Conservation (phyloP, 345 rosid species). For the Populus alba region DNA sequence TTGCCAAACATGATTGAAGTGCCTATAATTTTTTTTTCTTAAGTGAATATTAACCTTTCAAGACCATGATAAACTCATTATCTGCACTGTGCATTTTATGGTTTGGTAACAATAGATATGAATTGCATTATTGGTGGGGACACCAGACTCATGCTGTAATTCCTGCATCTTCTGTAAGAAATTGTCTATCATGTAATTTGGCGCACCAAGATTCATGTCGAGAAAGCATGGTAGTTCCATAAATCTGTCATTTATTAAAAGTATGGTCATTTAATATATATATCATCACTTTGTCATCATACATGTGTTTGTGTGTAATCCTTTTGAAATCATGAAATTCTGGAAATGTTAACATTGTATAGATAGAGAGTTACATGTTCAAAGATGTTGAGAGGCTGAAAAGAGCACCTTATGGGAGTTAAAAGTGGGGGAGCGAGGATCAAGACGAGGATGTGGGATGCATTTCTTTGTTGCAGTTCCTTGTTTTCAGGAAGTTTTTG, state of each 20-base stretch:
- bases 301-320: background rate
- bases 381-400: background rate
- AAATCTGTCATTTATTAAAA: background rate
- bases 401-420: too few relatives aligned
- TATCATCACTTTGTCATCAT: background rate
- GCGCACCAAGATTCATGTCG: too few relatives aligned
- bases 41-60: background rate
- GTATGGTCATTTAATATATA: background rate
- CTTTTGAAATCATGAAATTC: background rate
- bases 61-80: too few relatives aligned
- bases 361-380: background rate
- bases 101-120: too few relatives aligned
- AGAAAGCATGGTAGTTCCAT: background rate
- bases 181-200: too few relatives aligned
- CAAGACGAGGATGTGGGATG: background rate
- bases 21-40: background rate
- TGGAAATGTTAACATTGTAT: too few relatives aligned
- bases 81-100: too few relatives aligned
- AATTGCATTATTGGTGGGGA: too few relatives aligned
- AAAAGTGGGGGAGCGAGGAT: background rate
- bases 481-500: background rate
- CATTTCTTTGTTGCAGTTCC: background rate
- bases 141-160: too few relatives aligned
- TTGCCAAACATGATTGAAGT: background rate
- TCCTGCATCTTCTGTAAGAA: too few relatives aligned